Percentiles rank a stretch among this genome's conserved stretches.
Evolutionary conservation across 495 filamentous ascomycete genomes (phyloP).

Genomic region (Penicillium steckii): DNA sequence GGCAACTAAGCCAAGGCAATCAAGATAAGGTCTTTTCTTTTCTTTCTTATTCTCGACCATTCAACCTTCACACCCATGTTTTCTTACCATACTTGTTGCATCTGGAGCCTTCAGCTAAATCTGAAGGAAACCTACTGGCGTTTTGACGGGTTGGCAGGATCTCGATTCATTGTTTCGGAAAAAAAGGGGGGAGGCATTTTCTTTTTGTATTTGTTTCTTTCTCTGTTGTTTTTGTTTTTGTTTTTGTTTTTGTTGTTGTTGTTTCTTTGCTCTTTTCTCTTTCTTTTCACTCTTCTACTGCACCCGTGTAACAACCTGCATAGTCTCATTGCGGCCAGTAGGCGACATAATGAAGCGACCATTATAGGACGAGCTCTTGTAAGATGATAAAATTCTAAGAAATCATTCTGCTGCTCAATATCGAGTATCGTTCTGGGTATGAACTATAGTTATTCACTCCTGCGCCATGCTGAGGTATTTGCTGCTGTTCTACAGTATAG

Average conservation of each 20-base stretch:
- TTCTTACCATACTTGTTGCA: slow-evolving; percentile 6
- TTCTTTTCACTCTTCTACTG: slow-evolving; percentile 4
- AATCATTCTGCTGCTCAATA: no score
- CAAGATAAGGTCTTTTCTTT: slow-evolving; percentile 1
- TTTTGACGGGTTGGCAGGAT: slow-evolving; percentile 4
- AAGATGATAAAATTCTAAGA: neutral
- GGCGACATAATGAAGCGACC: neutral
- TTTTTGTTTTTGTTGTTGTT: neutral
- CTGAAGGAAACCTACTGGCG: slow-evolving; percentile 3
- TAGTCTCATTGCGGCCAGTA: slow-evolving; percentile 3
- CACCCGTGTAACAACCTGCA: slow-evolving; percentile 5
- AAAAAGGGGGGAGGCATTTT: neutral
- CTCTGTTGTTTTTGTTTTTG: neutral
- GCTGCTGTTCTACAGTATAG: no score
- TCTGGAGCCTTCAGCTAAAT: slow-evolving; percentile 2
- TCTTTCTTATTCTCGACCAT: neutral
- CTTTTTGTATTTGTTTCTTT: neutral
- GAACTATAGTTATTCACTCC: no score
- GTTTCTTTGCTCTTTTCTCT: slow-evolving; percentile 1
- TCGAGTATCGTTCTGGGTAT: no score
- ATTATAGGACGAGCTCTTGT: neutral
- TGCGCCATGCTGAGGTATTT: no score
- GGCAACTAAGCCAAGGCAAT: slow-evolving; percentile 28
- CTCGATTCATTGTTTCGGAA: neutral
- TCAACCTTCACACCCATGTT: neutral